Evolutionary conservation across 208 protist genomes (phyloP), one percentile per base, ranked within the genome.

Genomic region (Trypanosoma rangeli): DNA sequence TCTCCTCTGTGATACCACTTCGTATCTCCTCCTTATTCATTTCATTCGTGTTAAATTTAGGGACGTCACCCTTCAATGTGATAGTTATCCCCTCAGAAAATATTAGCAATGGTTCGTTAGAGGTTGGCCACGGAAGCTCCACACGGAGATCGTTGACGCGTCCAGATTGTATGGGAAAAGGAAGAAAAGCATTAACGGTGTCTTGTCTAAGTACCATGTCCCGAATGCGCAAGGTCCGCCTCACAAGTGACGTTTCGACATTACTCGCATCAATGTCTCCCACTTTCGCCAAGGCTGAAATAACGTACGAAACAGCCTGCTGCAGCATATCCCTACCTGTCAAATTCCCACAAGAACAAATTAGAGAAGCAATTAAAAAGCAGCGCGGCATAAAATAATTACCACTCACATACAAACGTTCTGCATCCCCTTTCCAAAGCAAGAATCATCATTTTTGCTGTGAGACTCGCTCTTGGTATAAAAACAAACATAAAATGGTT

Each of bases 241-340:
- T 69, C 24, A 74, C 66, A 31, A 95, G 53, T 10, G 84, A 89
- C 18, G 80, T 91, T 57, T 94, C 76, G 4, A 95, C 78, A 62
- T 94, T 83, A 0, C 48, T 65, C 0, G 83, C 82, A 39, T 80
- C 73, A 46, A 93, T 76, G 70, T 95, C 87, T 16, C 85, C 90
- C 20, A 95, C 73, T 54, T 90, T 87, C 20, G 86, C 78, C 24
- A 95, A 31, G 10, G 58, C 58, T 15, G 73, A 78, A 3, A 94
- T 74, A 44, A 95, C 67, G 64, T 88, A 95, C 5, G 90, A 90
- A 63, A 93, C 60, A 22, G 89, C 65, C 49, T 83, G 73, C 26
- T 89, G 80, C 90, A 95, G 91, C 10, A 57, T 60, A 26, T 65
- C 20, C 53, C 50, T 31, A 56, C 3, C 22, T 33, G 24, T 15